Conservation (phyloP, 352 stramenopile genomes). For the Pythium aquatile region DNA sequence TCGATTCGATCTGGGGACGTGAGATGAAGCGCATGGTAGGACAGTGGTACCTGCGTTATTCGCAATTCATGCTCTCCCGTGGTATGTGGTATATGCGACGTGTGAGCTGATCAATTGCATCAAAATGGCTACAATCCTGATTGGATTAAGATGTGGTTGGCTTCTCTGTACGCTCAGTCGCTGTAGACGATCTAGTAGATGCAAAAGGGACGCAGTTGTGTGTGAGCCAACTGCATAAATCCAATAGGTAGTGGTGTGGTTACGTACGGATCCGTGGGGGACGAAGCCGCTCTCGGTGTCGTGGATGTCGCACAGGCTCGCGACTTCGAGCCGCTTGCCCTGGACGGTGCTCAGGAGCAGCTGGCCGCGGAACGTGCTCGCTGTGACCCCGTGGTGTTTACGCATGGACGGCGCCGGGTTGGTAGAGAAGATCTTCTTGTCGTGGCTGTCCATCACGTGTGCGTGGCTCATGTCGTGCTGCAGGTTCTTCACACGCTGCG, state of each 20-base stretch:
- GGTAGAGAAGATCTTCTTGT: constrained; percentile 64
- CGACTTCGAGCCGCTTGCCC: constrained; percentile 69
- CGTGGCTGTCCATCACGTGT: constrained; percentile 57
- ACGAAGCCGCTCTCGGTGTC: constrained; percentile 48
- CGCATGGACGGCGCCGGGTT: constrained; percentile 37
- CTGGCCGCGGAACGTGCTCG: constrained; percentile 65
- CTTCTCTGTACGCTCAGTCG: constrained; percentile 6
- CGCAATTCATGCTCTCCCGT: constrained; percentile 4
- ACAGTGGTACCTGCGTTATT: constrained; percentile 11
- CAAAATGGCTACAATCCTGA: background rate
- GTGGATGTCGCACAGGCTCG: constrained; percentile 65
- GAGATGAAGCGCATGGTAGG: constrained; percentile 3
- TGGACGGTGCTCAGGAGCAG: constrained; percentile 70
- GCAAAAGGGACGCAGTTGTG: background rate
- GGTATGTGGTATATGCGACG: constrained; percentile 21
- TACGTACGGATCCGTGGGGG: constrained; percentile 46
- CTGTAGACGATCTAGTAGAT: constrained; percentile 15
- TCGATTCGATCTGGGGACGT: constrained; percentile 1
- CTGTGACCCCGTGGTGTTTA: constrained; percentile 42
- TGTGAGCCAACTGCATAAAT: background rate
- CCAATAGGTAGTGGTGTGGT: background rate
- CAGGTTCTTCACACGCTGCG: constrained; percentile 70
- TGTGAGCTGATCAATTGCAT: constrained; percentile 3
- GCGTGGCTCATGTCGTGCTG: constrained; percentile 60
- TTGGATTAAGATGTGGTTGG: background rate